Conservation (phyloP, 305 asterid genomes). For the Fraxinus greggii region DNA sequence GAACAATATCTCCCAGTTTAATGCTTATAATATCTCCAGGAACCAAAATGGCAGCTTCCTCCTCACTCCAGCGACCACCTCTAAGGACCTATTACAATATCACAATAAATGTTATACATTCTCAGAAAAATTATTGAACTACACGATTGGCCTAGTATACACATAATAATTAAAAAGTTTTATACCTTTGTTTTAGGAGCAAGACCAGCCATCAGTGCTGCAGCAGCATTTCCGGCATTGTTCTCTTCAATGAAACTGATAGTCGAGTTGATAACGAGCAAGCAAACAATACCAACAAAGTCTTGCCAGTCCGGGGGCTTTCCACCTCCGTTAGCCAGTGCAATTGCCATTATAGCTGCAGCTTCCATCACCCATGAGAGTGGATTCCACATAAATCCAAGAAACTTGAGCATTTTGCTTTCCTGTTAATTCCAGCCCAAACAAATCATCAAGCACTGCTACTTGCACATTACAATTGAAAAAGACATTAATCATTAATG, state of each 20-base stretch:
- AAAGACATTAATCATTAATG: background rate
- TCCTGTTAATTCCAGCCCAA: slow-evolving; percentile 31
- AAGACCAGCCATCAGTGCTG: slow-evolving; percentile 63
- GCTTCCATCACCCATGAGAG: slow-evolving; percentile 68
- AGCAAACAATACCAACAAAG: slow-evolving; percentile 49
- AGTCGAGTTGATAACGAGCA: slow-evolving; percentile 55
- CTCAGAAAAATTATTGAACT: background rate
- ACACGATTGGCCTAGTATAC: background rate
- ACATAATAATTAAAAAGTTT: too few species aligned
- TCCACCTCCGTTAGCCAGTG: slow-evolving; percentile 47
- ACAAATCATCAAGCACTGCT: background rate
- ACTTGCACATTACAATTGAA: background rate
- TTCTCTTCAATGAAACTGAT: slow-evolving; percentile 55
- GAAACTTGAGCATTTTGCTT: slow-evolving; percentile 46
- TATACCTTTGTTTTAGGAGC: slow-evolving; percentile 63
- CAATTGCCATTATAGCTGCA: slow-evolving; percentile 57
- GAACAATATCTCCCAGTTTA: slow-evolving; percentile 53
- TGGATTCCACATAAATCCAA: slow-evolving; percentile 62
- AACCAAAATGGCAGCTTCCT: slow-evolving; percentile 52
- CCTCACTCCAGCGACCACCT: slow-evolving; percentile 57
- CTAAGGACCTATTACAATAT: slow-evolving; percentile 39
- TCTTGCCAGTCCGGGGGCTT: slow-evolving; percentile 60
- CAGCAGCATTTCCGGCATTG: slow-evolving; percentile 63
- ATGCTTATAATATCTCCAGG: slow-evolving; percentile 61
- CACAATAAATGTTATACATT: background rate